Percentiles rank a stretch among this genome's conserved stretches.
phyloP scores from a whole-genome alignment of 371 early-diverging fungal genomes.

The Syncephalis fuscata region DNA sequence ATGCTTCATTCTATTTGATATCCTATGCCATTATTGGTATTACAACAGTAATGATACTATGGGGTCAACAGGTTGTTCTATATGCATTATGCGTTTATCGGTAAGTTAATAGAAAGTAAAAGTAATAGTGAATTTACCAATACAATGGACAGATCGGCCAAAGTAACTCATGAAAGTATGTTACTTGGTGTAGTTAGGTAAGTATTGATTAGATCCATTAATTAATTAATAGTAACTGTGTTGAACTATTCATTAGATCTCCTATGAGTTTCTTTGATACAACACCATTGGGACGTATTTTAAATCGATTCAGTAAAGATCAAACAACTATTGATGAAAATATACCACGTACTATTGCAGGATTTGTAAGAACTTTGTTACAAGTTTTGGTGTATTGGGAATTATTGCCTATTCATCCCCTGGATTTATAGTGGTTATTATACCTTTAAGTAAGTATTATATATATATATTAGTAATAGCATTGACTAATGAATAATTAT shows the following conservation, averaged over 20 bases:
- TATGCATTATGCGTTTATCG: constrained; percentile 74
- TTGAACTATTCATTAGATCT: constrained; percentile 23
- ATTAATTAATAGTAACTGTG: background rate
- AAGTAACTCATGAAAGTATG: constrained; percentile 38
- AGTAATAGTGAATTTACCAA: too few relatives aligned
- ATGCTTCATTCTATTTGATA: constrained; percentile 39
- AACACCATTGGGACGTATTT: constrained; percentile 73
- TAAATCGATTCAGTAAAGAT: constrained; percentile 82
- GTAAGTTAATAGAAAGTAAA: too few relatives aligned
- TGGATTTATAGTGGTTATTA: constrained; percentile 26
- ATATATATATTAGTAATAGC: background rate
- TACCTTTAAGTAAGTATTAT: constrained; percentile 23
- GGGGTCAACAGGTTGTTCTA: constrained; percentile 46
- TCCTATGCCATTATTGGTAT: constrained; percentile 73
- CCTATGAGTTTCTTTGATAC: constrained; percentile 85
- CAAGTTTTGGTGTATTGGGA: constrained; percentile 31
- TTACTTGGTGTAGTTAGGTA: constrained; percentile 9
- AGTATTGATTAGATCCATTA: too few relatives aligned
- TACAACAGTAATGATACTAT: constrained; percentile 9
- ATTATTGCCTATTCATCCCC: constrained; percentile 47
- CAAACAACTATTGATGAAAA: constrained; percentile 66
- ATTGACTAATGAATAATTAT: background rate
- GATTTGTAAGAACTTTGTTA: constrained; percentile 22
- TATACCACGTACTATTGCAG: constrained; percentile 44
- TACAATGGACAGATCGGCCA: constrained; percentile 21